Percentiles rank a stretch among this genome's conserved stretches.
Conservation (phyloP, 2,329 filamentous ascomycete genomes). For the Aspergillus ochraceus region DNA sequence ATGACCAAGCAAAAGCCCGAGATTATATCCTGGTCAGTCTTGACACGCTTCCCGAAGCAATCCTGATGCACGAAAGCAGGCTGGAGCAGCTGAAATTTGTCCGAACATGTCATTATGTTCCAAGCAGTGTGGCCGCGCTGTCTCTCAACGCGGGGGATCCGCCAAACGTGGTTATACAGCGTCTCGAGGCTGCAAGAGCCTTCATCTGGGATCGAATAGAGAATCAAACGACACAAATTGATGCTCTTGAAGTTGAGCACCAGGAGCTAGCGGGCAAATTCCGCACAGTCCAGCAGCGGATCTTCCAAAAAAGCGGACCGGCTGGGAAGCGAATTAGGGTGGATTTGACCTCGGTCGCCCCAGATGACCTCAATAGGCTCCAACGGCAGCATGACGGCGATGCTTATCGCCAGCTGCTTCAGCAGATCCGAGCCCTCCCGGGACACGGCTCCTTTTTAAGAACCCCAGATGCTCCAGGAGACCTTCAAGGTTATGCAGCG, state of each 20-base stretch:
- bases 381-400: constrained; percentile 5
- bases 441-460: constrained; percentile 1
- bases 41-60: constrained; percentile 3
- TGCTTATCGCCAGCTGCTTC: constrained; percentile 2
- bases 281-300: constrained; percentile 3
- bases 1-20: constrained; percentile 1
- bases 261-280: neutral
- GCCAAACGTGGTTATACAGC: neutral
- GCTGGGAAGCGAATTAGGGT: neutral
- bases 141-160: constrained; percentile 5
- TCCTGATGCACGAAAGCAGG: constrained; percentile 2
- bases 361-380: neutral
- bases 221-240: neutral
- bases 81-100: constrained; percentile 4
- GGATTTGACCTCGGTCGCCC: neutral
- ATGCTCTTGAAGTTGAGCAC: neutral
- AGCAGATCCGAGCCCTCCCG: constrained; percentile 1
- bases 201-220: constrained; percentile 9
- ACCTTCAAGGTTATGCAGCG: constrained; percentile 2
- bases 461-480: neutral
- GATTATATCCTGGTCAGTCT: constrained; percentile 3
- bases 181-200: constrained; percentile 2
- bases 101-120: constrained; percentile 1
- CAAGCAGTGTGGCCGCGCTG: neutral
- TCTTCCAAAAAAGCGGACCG: neutral